A percentile compares a stretch with the other conserved stretches of the same genome.
phyloP scores from a whole-genome alignment of 768 basidiomycete genomes.

The Ephemerocybe angulata region DNA sequence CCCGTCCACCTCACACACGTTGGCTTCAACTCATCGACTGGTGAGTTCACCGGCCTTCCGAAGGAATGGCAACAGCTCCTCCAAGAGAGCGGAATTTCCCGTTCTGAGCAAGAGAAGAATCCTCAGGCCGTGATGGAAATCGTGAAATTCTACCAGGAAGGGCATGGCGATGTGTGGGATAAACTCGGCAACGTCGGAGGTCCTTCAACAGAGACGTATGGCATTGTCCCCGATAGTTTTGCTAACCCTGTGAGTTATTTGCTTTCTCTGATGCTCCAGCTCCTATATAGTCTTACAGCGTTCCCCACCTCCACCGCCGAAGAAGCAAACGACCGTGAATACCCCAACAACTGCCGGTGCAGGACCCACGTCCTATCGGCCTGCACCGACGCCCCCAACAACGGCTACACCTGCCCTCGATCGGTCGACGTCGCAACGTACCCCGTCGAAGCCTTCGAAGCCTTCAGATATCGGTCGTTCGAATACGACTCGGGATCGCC shows the following conservation, averaged over 20 bases:
- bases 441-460: slow-evolving; percentile 52
- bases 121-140: slow-evolving; percentile 98
- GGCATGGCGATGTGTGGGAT: slow-evolving; percentile 78
- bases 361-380: slow-evolving; percentile 62
- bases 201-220: slow-evolving; percentile 13
- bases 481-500: slow-evolving; percentile 65
- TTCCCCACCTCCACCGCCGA: slow-evolving; percentile 49
- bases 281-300: slow-evolving; percentile 28
- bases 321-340: slow-evolving; percentile 29
- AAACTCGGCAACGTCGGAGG: slow-evolving; percentile 68
- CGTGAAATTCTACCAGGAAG: slow-evolving; percentile 97
- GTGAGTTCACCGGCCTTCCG: slow-evolving; percentile 95
- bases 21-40: slow-evolving; percentile 97
- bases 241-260: slow-evolving; percentile 10
- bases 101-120: slow-evolving; percentile 93
- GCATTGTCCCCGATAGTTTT: slow-evolving; percentile 8
- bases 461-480: slow-evolving; percentile 55
- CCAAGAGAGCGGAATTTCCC: slow-evolving; percentile 93
- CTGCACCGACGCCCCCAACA: slow-evolving; percentile 71
- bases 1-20: slow-evolving; percentile 99
- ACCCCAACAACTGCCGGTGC: slow-evolving; percentile 28
- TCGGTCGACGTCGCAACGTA: slow-evolving; percentile 83
- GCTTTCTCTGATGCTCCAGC: neutral
- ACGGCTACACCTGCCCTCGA: slow-evolving; percentile 69
- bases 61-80: slow-evolving; percentile 99